phyloP scores from a whole-genome alignment of 2,329 filamentous ascomycete species.

The Colletotrichum truncatum region DNA sequence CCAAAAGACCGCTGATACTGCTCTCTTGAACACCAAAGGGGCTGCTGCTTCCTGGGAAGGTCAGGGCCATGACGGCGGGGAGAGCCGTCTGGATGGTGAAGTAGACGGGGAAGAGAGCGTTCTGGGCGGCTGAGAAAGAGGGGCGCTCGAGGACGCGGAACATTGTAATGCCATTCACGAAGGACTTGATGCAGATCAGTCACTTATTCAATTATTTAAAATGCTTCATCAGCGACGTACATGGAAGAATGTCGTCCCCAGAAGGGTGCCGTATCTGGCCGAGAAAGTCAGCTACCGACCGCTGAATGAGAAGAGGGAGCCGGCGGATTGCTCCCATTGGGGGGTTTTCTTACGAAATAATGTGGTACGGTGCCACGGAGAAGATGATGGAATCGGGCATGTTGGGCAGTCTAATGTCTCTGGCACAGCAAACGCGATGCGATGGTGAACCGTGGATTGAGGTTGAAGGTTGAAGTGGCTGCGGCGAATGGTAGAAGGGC shows the following conservation, averaged over 20 bases:
- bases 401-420: slow-evolving; percentile 31
- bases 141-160: slow-evolving; percentile 81
- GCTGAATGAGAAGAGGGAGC: neutral
- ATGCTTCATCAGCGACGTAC: slow-evolving; percentile 48
- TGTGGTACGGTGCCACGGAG: slow-evolving; percentile 77
- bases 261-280: slow-evolving; percentile 82
- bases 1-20: slow-evolving; percentile 65
- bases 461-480: neutral
- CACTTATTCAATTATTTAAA: neutral
- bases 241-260: slow-evolving; percentile 90
- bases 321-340: slow-evolving; percentile 3
- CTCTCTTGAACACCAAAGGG: slow-evolving; percentile 53
- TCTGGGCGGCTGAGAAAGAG: slow-evolving; percentile 84
- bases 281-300: slow-evolving; percentile 15
- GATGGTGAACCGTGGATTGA: neutral
- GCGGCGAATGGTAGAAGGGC: neutral
- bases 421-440: neutral
- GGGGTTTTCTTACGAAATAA: slow-evolving; percentile 68
- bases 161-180: slow-evolving; percentile 77
- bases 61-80: slow-evolving; percentile 78
- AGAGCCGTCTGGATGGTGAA: slow-evolving; percentile 84
- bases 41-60: slow-evolving; percentile 73
- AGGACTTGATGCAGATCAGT: slow-evolving; percentile 63
- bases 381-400: slow-evolving; percentile 65
- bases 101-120: slow-evolving; percentile 86